Percentiles rank a stretch among this genome's conserved stretches.
These are phyloP conservation scores for Sphaerosporella brunnea DNA, from an alignment of 495 filamentous ascomycete species.

Conservation along the genomic window DNA sequence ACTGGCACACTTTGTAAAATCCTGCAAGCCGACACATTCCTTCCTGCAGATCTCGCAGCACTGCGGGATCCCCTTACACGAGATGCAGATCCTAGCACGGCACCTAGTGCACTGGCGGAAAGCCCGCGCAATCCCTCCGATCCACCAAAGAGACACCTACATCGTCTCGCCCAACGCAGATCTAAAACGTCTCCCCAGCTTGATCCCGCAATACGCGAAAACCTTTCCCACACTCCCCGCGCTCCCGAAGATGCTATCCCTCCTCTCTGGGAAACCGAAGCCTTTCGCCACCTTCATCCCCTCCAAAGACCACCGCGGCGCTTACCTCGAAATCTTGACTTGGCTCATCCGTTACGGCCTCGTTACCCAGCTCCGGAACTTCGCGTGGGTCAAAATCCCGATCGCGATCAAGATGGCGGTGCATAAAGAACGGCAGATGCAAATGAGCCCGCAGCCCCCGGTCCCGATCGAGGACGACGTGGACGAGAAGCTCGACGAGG, in stretches of 20 bases:
- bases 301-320: slow-evolving; percentile 67
- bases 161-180: slow-evolving; percentile 85
- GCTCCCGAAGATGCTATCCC: slow-evolving; percentile 66
- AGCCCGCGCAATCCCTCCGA: slow-evolving; percentile 76
- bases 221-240: slow-evolving; percentile 65
- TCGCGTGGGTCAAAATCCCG: slow-evolving; percentile 53
- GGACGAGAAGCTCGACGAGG: slow-evolving; percentile 6
- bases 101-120: slow-evolving; percentile 92
- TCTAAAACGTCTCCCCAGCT: slow-evolving; percentile 45
- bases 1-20: slow-evolving; percentile 66
- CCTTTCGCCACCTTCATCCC: slow-evolving; percentile 69
- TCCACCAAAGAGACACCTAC: slow-evolving; percentile 82
- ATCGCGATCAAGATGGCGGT: slow-evolving; percentile 35
- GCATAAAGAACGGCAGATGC: slow-evolving; percentile 28
- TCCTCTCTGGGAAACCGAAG: slow-evolving; percentile 56
- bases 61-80: slow-evolving; percentile 52
- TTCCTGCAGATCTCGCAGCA: slow-evolving; percentile 61
- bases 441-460: slow-evolving; percentile 25
- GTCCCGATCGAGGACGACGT: slow-evolving; percentile 22
- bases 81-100: slow-evolving; percentile 67
- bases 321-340: slow-evolving; percentile 75
- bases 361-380: slow-evolving; percentile 79
- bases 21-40: slow-evolving; percentile 67
- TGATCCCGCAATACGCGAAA: slow-evolving; percentile 50
- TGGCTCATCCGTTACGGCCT: slow-evolving; percentile 85